A percentile compares a stretch with the other conserved stretches of the same genome.
Evolutionary conservation across 805 yeast species (phyloP).

Genomic region (Wickerhamomyces ciferrii): DNA sequence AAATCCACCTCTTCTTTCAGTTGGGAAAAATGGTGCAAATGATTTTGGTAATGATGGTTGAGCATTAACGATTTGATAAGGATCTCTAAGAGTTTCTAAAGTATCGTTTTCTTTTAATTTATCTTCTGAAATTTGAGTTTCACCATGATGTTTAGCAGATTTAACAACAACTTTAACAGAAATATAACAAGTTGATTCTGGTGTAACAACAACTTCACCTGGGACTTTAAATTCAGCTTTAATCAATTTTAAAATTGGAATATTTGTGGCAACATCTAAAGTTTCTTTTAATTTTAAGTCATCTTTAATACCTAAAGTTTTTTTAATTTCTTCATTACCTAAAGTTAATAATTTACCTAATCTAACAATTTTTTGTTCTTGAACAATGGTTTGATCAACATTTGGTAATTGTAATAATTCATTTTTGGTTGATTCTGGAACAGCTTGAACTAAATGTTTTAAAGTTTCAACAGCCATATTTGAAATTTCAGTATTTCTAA

Average conservation of each 20-base stretch:
- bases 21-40: constrained; percentile 75
- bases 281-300: constrained; percentile 40
- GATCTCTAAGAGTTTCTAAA: constrained; percentile 66
- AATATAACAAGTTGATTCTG: constrained; percentile 70
- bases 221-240: constrained; percentile 78
- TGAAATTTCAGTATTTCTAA: constrained; percentile 68
- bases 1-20: constrained; percentile 47
- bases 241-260: constrained; percentile 66
- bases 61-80: constrained; percentile 55
- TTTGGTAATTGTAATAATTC: constrained; percentile 81
- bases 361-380: constrained; percentile 42
- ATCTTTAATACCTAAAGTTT: constrained; percentile 47
- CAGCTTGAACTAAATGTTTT: constrained; percentile 73
- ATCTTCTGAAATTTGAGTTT: constrained; percentile 25
- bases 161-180: constrained; percentile 70
- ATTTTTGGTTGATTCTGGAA: constrained; percentile 46
- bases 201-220: constrained; percentile 71
- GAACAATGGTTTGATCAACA: constrained; percentile 44
- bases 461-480: constrained; percentile 57
- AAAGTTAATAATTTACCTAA: constrained; percentile 66
- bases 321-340: constrained; percentile 47
- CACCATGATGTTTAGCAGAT: constrained; percentile 58
- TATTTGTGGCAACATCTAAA: constrained; percentile 49
- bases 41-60: constrained; percentile 69
- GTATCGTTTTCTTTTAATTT: constrained; percentile 51